Evolutionary conservation across 2,329 filamentous ascomycete genomes (phyloP).

Genomic region (Macrophomina pseudophaseolina): DNA sequence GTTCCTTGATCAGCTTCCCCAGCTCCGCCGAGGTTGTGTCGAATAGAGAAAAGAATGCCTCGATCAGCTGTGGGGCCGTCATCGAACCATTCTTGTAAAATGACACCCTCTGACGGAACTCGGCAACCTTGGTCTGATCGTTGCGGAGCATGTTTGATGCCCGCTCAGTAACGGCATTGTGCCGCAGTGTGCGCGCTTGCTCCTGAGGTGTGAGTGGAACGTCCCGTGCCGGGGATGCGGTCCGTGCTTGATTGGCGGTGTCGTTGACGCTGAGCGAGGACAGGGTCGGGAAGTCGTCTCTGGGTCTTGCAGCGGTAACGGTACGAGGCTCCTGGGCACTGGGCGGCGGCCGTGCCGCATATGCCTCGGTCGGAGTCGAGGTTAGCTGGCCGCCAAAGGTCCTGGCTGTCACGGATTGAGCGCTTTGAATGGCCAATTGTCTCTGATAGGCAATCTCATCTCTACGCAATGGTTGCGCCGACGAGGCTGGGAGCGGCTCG

Average conservation of each 20-base stretch:
- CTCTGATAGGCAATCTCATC: slow-evolving; percentile 92
- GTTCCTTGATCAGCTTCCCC: slow-evolving; percentile 86
- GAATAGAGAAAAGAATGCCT: slow-evolving; percentile 86
- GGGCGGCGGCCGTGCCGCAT: slow-evolving; percentile 54
- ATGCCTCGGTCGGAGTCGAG: slow-evolving; percentile 41
- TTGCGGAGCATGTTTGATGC: slow-evolving; percentile 81
- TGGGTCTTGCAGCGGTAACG: slow-evolving; percentile 45
- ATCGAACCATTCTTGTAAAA: slow-evolving; percentile 74
- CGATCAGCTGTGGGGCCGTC: slow-evolving; percentile 77
- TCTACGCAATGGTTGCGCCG: slow-evolving; percentile 78
- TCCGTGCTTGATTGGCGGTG: slow-evolving; percentile 26
- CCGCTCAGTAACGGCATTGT: slow-evolving; percentile 84
- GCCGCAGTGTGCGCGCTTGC: slow-evolving; percentile 77
- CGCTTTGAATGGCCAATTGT: slow-evolving; percentile 87
- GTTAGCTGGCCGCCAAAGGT: slow-evolving; percentile 87
- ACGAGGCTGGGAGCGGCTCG: slow-evolving; percentile 76
- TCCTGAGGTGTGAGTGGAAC: slow-evolving; percentile 72
- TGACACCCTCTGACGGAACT: slow-evolving; percentile 81
- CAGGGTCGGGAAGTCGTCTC: slow-evolving; percentile 25
- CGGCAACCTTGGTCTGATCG: slow-evolving; percentile 72
- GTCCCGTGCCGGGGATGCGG: slow-evolving; percentile 44
- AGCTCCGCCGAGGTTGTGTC: slow-evolving; percentile 80
- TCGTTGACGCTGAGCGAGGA: slow-evolving; percentile 20
- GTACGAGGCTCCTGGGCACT: slow-evolving; percentile 43
- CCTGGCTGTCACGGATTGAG: slow-evolving; percentile 77